phyloP scores from a whole-genome alignment of 192 early-diverging fungal genomes.

The Phlyctochytrium arcticum region DNA sequence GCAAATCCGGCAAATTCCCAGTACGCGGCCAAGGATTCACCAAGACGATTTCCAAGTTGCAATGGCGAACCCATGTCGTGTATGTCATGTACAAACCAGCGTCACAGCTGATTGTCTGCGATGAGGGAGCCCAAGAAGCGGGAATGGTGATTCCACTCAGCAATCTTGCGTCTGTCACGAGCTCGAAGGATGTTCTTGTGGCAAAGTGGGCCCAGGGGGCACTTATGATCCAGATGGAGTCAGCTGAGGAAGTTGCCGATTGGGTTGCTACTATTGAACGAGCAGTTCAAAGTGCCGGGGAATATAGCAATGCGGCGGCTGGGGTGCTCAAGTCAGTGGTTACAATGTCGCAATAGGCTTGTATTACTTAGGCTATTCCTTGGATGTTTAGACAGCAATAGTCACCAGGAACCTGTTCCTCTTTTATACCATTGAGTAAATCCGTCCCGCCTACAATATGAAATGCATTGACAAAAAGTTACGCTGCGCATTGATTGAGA shows the following conservation, averaged over 20 bases:
- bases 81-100: not conserved
- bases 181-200: not conserved
- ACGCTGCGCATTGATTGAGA: too few species aligned
- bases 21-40: conserved; percentile 1
- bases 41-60: not conserved
- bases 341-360: too few species aligned
- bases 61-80: conserved; percentile 5
- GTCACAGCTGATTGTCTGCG: not conserved
- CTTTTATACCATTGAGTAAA: too few species aligned
- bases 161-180: not conserved
- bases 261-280: too few species aligned
- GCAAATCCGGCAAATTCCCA: not conserved
- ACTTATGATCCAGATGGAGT: not conserved
- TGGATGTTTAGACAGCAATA: too few species aligned
- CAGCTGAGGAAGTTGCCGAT: not conserved
- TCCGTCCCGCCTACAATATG: too few species aligned
- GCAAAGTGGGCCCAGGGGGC: conserved; percentile 8
- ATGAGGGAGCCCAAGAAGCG: not conserved
- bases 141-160: conserved; percentile 2
- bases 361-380: too few species aligned
- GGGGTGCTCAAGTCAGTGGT: too few species aligned
- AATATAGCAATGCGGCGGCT: too few species aligned
- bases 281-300: too few species aligned
- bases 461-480: too few species aligned
- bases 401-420: too few species aligned